Conservation (phyloP, 768 basidiomycete species). For the Lactifluus subvellereus region DNA sequence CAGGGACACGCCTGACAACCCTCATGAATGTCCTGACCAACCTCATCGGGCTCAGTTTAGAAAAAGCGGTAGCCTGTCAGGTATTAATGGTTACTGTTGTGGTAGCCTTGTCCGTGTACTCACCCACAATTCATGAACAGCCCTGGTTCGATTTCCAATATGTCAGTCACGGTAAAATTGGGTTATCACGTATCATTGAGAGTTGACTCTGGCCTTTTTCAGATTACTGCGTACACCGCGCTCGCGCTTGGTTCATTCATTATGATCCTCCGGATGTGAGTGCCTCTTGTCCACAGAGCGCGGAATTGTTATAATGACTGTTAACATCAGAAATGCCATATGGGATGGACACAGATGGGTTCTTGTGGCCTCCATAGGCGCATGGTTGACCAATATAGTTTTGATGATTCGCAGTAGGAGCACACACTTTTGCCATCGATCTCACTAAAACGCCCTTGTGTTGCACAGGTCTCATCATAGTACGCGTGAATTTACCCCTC, state of each 20-base stretch:
- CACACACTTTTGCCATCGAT: background rate
- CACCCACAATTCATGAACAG: background rate
- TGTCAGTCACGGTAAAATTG: background rate
- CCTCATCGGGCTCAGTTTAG: background rate
- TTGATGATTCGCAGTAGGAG: constrained; percentile 18
- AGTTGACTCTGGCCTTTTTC: background rate
- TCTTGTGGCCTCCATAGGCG: background rate
- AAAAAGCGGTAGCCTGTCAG: background rate
- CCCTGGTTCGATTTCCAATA: constrained; percentile 10
- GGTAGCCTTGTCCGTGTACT: background rate
- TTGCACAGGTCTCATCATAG: constrained; percentile 4
- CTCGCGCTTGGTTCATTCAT: constrained; percentile 1
- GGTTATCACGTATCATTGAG: background rate
- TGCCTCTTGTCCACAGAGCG: background rate
- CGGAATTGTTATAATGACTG: background rate
- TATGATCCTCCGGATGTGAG: constrained; percentile 19
- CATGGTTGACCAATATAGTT: constrained; percentile 10
- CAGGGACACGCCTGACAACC: background rate
- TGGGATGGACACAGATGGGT: constrained; percentile 8
- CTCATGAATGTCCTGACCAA: constrained; percentile 4
- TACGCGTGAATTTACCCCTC: background rate
- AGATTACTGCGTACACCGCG: constrained; percentile 9
- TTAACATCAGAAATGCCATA: constrained; percentile 12
- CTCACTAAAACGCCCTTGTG: background rate
- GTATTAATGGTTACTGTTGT: background rate